Evolutionary conservation across 164 flowering plant species (phyloP), one percentile per base, ranked within the genome.

Genomic region (Tetracentron sinense): DNA sequence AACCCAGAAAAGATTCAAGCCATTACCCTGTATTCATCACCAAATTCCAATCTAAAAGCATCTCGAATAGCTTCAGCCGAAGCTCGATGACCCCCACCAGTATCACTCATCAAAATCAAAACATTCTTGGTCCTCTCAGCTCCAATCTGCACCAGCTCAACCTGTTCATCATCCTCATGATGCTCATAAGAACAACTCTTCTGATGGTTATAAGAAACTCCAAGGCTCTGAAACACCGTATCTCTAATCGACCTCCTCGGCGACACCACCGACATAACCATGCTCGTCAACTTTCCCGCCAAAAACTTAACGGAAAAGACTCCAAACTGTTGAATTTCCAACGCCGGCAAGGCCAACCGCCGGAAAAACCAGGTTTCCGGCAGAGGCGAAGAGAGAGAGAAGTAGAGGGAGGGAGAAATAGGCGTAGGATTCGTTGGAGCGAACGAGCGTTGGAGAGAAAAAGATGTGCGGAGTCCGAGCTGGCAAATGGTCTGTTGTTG

Each of bases 31-130:
- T 86, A 86, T 30, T 84, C 84, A 66, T 86, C 87, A 0, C 89
- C 92, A 62, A 75, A 86, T 55, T 84, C 81, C 28, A 78, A 49
- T 58, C 56, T 63, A 63, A 86, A 86, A 10, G 92, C 92, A 19
- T 86, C 87, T 4, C 83, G 74, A 42, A 86, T 86, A 42, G 92
- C 87, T 75, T 86, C 92, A 3, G 92, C 92, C 0, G 92, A 86
- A 16, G 92, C 92, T 2, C 92, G 66, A 61, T 86, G 92, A 1
- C 92, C 92, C 0, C 92, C 92, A 8, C 92, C 92, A 0, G 92
- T 86, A 54, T 86, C 92, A 44, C 92, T 86, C 92, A 86, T 86
- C 54, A 86, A 75, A 31, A 86, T 86, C 66, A 86, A 47, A 28
- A 86, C 92, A 57, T 72, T 86, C 61, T 84, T 86, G 26, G 84